Base-by-base conservation (phyloP, 805 yeast species). In the Yamadazyma phyllophila region DNA sequence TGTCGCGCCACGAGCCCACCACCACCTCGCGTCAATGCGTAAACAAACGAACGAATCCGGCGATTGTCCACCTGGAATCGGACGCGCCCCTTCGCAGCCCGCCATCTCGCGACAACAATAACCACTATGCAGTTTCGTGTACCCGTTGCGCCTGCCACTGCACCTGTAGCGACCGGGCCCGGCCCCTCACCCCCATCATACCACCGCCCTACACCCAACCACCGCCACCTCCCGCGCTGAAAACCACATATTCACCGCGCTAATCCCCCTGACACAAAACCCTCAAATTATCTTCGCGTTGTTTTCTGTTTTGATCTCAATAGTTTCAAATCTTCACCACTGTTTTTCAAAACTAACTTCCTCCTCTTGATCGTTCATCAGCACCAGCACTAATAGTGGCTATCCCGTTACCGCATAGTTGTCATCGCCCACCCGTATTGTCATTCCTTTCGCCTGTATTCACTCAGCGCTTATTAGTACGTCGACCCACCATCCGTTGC, bases 241-340 rank as follows among this genome's bases (percentile, higher is more conserved):
- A 20, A 20, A 20, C 24, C 24, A 20, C 3, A 20, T 32, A n/a
- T 32, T 13, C 36, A 14, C 17, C 16, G 36, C 36, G 36, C 36
- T 32, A n/a, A 32, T 13, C 17, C 32, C 40, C 31, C 40, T 37
- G 40, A 26, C 30, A 37, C 36, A 32, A 32, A 32, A n/a, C 15
- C 17, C 24, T 6, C 24, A 20, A 20, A 20, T 20, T 20, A 20
- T 20, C 6, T 16, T 30, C 42, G 43, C 43, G 43, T 40, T 40
- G 43, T 40, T 40, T 31, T 39, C 36, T 40, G 43, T 40, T 40
- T 40, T 40, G 43, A 40, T 40, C 43, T 32, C 26, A 39, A 16
- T 16, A 12, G 15, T 33, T 20, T 20, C 24, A 20, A 20, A 20
- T 20, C 24, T 20, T 35, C 38, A 35, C 24, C 30, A 12, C 35